Conservation (phyloP, 2,329 filamentous ascomycete species). For the Epicoccum nigrum region DNA sequence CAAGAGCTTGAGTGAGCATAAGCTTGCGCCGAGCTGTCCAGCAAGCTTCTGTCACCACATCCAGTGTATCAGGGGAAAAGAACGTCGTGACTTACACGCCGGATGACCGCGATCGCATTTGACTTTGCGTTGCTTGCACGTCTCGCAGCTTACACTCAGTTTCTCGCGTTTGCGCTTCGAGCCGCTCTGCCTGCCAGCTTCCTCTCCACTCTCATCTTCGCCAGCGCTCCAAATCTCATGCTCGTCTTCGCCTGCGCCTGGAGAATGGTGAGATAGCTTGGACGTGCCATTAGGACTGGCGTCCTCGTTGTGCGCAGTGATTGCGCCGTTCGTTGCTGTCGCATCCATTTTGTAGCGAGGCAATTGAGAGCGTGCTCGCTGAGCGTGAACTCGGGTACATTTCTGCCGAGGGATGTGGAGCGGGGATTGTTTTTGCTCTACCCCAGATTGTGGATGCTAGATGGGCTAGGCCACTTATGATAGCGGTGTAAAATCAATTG, state of each 20-base stretch:
- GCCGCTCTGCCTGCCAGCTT: slow-evolving; percentile 45
- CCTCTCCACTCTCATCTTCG: slow-evolving; percentile 50
- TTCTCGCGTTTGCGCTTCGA: slow-evolving; percentile 56
- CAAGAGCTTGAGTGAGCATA: no score
- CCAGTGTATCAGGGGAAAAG: no score
- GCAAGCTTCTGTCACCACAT: no score
- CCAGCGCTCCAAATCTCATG: slow-evolving; percentile 43
- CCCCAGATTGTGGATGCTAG: slow-evolving; percentile 26
- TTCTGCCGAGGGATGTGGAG: slow-evolving; percentile 24
- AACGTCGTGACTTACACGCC: slow-evolving; percentile 55
- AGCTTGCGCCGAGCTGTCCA: no score
- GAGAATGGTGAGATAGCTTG: slow-evolving; percentile 44
- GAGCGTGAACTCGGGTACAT: slow-evolving; percentile 22
- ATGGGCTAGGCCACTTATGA: no score
- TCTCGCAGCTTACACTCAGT: slow-evolving; percentile 67
- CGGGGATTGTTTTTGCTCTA: slow-evolving; percentile 25
- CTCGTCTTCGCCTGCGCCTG: slow-evolving; percentile 41
- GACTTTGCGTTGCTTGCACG: slow-evolving; percentile 80
- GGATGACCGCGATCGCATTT: slow-evolving; percentile 73
- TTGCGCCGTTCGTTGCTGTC: slow-evolving; percentile 24
- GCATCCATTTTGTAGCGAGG: slow-evolving; percentile 40
- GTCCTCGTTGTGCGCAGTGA: slow-evolving; percentile 32
- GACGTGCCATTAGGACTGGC: slow-evolving; percentile 39
- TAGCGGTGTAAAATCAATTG: no score
- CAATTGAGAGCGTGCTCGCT: slow-evolving; percentile 30